Evolutionary conservation across 768 basidiomycete species (phyloP), one percentile per base, ranked within the genome.

Genomic region (Termitomyces sp.): DNA sequence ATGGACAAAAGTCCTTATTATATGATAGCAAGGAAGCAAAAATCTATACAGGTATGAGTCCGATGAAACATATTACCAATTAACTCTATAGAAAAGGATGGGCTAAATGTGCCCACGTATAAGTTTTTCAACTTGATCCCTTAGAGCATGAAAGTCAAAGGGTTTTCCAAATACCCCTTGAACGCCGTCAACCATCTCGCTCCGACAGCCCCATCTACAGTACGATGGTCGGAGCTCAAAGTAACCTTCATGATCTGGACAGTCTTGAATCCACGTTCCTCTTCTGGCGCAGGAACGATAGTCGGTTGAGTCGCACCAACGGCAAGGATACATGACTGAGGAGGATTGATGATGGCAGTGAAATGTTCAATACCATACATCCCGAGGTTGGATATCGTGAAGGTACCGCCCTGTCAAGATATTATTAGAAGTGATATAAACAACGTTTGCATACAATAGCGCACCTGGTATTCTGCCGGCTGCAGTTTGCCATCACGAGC

Each of bases 311-410:
- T 94, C 18, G 86, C 81, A 33, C 97, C 95, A 63, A 98, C 85
- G 42, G 97, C 97, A 57, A 99, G 87, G 66, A 98, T 99, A 74
- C 95, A 98, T 44, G 93, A 91, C 73, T 98, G 97, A 23, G 97
- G 97, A 13, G 90, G 85, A 80, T 99, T 99, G 83, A 99, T 96
- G 76, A 99, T 98, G 44, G 97, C 97, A 13, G 95, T 98, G 73
- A 99, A 99, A 73, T 94, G 89, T 52, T 86, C 83, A 65, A 98
- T 83, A 58, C 90, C 95, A 68, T 81, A 97, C 97, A 99, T 99
- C 73, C 97, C 97, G 53, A 99, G 81, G 76, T 99, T 99, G 56
- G 97, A 99, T 69, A 99, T 92, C 41, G 97, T 98, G 77, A 99
- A 98, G 12, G 95, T 91, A 46, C 97, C 97, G 52, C 97, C 97